These are phyloP conservation scores for Rhododendron simsii DNA, from an alignment of 148 eudicot genomes.

Conservation along the genomic window DNA sequence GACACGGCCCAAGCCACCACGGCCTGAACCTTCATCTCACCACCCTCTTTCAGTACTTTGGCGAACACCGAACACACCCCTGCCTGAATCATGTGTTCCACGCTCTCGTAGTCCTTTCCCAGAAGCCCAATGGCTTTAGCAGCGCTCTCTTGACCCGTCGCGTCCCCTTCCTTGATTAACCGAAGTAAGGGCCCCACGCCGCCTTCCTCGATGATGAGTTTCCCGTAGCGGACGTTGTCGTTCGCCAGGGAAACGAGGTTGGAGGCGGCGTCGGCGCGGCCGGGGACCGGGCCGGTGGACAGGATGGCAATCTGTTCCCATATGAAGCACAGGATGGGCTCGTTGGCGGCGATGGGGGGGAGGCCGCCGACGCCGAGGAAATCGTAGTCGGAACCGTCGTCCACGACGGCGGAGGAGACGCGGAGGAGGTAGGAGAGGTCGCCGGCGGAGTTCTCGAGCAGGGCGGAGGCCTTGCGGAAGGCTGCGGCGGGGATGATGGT, in stretches of 20 bases:
- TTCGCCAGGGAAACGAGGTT: constrained; percentile 1
- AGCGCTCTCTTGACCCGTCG: constrained; percentile 8
- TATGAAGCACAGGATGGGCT: constrained; percentile 13
- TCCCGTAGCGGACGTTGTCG: constrained; percentile 10
- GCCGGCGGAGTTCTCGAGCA: constrained; percentile 12
- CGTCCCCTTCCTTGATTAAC: constrained; percentile 4
- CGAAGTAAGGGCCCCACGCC: constrained; percentile 5
- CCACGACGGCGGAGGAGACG: not conserved
- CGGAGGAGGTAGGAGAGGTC: constrained; percentile 11
- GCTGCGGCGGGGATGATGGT: constrained; percentile 2
- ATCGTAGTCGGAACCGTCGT: not conserved
- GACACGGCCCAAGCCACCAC: constrained; percentile 17
- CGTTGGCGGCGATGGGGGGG: constrained; percentile 15
- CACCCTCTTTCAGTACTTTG: constrained; percentile 13
- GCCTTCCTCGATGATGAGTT: constrained; percentile 15
- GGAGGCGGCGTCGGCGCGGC: constrained; percentile 4
- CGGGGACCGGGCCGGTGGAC: not conserved
- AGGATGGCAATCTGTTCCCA: constrained; percentile 10
- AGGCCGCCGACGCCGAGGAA: not conserved
- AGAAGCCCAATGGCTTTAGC: constrained; percentile 2
- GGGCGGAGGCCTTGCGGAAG: not conserved
- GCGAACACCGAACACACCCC: constrained; percentile 6
- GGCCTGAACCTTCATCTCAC: constrained; percentile 13
- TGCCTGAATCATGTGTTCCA: not conserved
- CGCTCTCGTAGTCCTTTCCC: constrained; percentile 9